Conservation (phyloP, 805 yeast species). For the Yamadazyma olivae region DNA sequence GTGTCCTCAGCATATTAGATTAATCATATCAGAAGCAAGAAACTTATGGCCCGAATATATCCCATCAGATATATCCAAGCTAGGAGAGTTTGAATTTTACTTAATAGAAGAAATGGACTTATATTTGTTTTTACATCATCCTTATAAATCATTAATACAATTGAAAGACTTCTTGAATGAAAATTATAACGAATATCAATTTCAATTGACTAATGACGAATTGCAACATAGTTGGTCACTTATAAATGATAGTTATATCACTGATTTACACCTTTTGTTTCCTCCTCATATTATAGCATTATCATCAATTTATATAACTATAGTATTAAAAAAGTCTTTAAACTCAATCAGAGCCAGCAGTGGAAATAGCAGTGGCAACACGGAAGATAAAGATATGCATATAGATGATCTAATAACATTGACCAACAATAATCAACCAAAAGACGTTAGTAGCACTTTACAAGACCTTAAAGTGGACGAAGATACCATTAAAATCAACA, state of each 20-base stretch:
- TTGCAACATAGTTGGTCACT: slow-evolving; percentile 86
- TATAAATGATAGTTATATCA: slow-evolving; percentile 83
- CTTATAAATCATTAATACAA: slow-evolving; percentile 61
- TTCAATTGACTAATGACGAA: slow-evolving; percentile 56
- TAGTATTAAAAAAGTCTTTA: slow-evolving; percentile 50
- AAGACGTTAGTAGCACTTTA: slow-evolving; percentile 9
- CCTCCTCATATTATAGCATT: slow-evolving; percentile 91
- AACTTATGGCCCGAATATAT: slow-evolving; percentile 93
- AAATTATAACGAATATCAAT: slow-evolving; percentile 23
- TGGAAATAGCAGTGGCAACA: background rate
- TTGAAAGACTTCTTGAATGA: slow-evolving; percentile 43
- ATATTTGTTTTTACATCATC: slow-evolving; percentile 71
- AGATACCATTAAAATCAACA: slow-evolving; percentile 47
- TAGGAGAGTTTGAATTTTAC: slow-evolving; percentile 95
- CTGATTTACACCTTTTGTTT: slow-evolving; percentile 76
- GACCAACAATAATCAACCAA: slow-evolving; percentile 2
- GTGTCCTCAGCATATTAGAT: slow-evolving; percentile 88
- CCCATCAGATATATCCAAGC: slow-evolving; percentile 84
- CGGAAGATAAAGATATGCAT: slow-evolving; percentile 20
- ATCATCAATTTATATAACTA: slow-evolving; percentile 75
- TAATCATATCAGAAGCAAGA: slow-evolving; percentile 79
- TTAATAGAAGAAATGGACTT: slow-evolving; percentile 82
- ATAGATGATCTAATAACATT: slow-evolving; percentile 36
- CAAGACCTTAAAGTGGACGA: slow-evolving; percentile 30
- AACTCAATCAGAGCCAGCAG: slow-evolving; percentile 14